Percentiles rank a stretch among this genome's conserved stretches.
Evolutionary conservation across 176 grass and related monocot species (phyloP).

Genomic region (Rhynchospora tenuis): DNA sequence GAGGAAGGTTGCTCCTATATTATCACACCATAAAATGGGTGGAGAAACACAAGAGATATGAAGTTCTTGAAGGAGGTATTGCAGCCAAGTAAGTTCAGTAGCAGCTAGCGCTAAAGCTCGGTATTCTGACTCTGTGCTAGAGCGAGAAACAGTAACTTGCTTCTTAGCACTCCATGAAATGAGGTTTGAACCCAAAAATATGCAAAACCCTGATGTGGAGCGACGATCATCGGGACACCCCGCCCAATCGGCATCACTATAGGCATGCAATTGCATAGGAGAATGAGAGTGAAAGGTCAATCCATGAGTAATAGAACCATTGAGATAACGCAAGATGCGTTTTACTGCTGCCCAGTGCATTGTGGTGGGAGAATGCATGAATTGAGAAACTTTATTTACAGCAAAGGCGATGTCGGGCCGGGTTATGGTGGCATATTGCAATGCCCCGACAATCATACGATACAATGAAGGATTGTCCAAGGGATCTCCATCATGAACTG

Average conservation of each 20-base stretch:
- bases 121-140: not conserved
- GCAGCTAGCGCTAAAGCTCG: not conserved
- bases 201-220: not conserved
- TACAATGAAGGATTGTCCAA: not conserved
- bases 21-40: not conserved
- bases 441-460: not conserved
- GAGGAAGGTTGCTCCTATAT: not conserved
- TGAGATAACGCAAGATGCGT: not conserved
- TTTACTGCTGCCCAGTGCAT: not conserved
- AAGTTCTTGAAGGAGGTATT: not conserved
- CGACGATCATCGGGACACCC: not conserved
- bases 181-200: not conserved
- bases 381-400: not conserved
- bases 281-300: not conserved
- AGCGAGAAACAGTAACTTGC: not conserved
- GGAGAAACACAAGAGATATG: not conserved
- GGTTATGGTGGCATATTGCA: not conserved
- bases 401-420: not conserved
- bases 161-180: not conserved
- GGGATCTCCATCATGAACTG: not conserved
- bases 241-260: not conserved
- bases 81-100: not conserved
- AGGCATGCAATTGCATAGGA: not conserved
- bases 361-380: not conserved
- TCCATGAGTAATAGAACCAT: not conserved